Base-by-base conservation (phyloP, 164 flowering plant genomes). In the Brasenia schreberi region DNA sequence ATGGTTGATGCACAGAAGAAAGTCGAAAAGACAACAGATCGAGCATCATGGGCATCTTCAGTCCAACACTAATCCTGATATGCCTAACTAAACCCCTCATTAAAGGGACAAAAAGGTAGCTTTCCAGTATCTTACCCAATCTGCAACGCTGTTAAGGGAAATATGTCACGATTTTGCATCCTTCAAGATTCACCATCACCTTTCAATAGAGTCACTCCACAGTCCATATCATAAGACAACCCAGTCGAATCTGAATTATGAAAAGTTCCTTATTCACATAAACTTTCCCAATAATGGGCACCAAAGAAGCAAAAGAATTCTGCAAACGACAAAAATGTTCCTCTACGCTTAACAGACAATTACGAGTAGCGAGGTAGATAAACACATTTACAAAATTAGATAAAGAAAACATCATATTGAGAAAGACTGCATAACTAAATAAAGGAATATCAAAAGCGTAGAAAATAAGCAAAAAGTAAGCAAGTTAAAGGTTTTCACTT, bases 61-160 rank as follows among this genome's bases (percentile, higher is more conserved):
- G 39, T 33, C 4, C 39, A 33, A 33, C 39, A 33, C 39, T 33
- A 33, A 33, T 33, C 39, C 27, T 23, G 27, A 23, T 23, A 23
- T 23, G 27, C 27, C 27, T 23, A 23, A 23, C 27, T 23, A 23
- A 23, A 23, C 27, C 27, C 27, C 39, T 33, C 39, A 33, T 33
- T 33, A 33, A 33, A 33, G 39, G 4, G 39, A 33, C 39, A 33
- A 33, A 33, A 33, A 33, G 39, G 39, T 33, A 27, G 17, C 7
- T 6, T 12, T 60, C 7, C 10, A 60, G 62, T 6, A 5, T 7
- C 18, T 70, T 70, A 70, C 72, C 72, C 72, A 60, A 70, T 70
- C 59, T 70, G 72, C 49, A 70, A 64, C 27, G 68, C 61, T 39
- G 72, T 65, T 19, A 65, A 65, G 43, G 64, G 72, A 65, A 65